phyloP scores from a whole-genome alignment of 2,329 filamentous ascomycete genomes.

The Talaromyces sp. region DNA sequence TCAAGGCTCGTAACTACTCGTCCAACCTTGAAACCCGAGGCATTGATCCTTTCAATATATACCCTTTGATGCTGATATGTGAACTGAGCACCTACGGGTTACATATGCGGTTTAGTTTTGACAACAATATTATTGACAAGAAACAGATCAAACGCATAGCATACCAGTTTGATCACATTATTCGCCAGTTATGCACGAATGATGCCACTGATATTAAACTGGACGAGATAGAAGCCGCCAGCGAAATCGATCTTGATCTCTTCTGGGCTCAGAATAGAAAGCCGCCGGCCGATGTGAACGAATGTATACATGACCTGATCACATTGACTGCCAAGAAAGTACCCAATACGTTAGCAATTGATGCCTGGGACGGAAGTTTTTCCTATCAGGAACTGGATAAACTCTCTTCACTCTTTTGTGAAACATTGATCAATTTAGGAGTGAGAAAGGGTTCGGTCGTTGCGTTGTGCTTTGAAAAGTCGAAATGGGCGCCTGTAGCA shows the following conservation, averaged over 20 bases:
- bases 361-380: constrained; percentile 27
- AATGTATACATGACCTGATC: constrained; percentile 22
- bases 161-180: neutral
- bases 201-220: neutral
- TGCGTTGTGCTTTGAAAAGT: constrained; percentile 28
- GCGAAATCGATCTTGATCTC: neutral
- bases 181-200: neutral
- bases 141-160: constrained; percentile 35
- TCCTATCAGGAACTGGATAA: constrained; percentile 26
- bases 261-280: constrained; percentile 8
- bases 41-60: constrained; percentile 39
- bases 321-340: constrained; percentile 13
- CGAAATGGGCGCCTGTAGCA: constrained; percentile 17
- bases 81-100: constrained; percentile 51
- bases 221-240: neutral
- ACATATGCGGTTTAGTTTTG: constrained; percentile 58
- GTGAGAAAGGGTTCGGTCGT: constrained; percentile 25
- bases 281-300: neutral
- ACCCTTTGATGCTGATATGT: constrained; percentile 60
- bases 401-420: constrained; percentile 28
- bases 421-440: constrained; percentile 28
- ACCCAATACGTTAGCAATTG: constrained; percentile 19
- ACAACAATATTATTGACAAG: constrained; percentile 50
- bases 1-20: constrained; percentile 48
- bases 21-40: constrained; percentile 47